Percentiles rank a stretch among this genome's conserved stretches.
These are phyloP conservation scores for Colletotrichum lindemuthianum DNA, from an alignment of 2,329 filamentous ascomycete genomes.

Conservation along the genomic window DNA sequence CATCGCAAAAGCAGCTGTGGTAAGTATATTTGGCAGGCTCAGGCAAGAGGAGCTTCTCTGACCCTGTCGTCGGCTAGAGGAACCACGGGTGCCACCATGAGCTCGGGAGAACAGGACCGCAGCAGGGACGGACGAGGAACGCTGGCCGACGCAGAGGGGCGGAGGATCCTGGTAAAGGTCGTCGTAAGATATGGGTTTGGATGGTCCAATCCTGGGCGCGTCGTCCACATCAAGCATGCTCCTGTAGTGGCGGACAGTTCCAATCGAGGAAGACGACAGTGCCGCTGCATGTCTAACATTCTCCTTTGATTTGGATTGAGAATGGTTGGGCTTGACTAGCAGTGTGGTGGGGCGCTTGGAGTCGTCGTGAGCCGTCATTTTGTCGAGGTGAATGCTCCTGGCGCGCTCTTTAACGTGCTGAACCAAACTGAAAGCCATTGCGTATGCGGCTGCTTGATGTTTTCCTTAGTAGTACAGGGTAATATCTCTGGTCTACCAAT, in stretches of 20 bases:
- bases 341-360: slow-evolving; percentile 48
- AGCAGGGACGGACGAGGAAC: neutral
- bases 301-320: slow-evolving; percentile 37
- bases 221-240: slow-evolving; percentile 66
- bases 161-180: slow-evolving; percentile 51
- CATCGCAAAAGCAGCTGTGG: neutral
- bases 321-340: neutral
- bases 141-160: slow-evolving; percentile 26
- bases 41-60: slow-evolving; percentile 27
- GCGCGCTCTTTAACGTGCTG: slow-evolving; percentile 56
- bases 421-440: slow-evolving; percentile 55
- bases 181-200: slow-evolving; percentile 57
- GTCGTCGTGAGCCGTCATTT: slow-evolving; percentile 27
- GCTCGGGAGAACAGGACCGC: too few species aligned
- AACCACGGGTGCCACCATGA: neutral
- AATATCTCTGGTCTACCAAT: slow-evolving; percentile 44
- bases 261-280: slow-evolving; percentile 27
- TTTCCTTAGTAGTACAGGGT: slow-evolving; percentile 42
- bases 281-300: slow-evolving; percentile 20
- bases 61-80: neutral
- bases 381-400: slow-evolving; percentile 61
- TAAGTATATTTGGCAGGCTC: slow-evolving; percentile 25
- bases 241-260: slow-evolving; percentile 50
- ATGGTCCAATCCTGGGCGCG: slow-evolving; percentile 55
- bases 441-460: slow-evolving; percentile 41